Evolutionary conservation across 2,329 filamentous ascomycete genomes (phyloP), one percentile per base, ranked within the genome.

Genomic region (Cyphellophora attinorum): DNA sequence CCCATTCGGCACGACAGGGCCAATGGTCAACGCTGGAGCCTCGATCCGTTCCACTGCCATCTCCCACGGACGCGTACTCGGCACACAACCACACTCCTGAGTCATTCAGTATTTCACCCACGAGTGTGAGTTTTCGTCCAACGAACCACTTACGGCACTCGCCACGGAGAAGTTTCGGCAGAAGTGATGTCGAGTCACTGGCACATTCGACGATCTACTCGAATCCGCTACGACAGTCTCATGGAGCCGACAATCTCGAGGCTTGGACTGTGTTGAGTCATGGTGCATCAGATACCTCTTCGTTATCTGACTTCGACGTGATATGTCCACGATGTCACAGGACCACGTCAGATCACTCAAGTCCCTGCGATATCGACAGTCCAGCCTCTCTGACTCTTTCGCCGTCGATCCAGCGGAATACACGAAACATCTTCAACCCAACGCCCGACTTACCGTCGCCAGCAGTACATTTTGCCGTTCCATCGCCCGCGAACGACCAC

Each of bases 131-230:
- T 8, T n/a, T 8, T n/a, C 21, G n/a, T 25, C 21, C 8, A n/a
- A 25, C 21, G n/a, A n/a, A n/a, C 8, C 21, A n/a, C 8, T n/a
- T 25, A 25, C 21, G 21, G 8, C n/a, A 8, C 21, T 25, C 21
- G 21, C 21, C 21, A 25, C 21, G 21, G n/a, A 25, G 21, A n/a
- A 25, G 21, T 6, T 31, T 31, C 19, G 3, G 18, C 18, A 14
- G 41, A 11, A 35, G 38, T 29, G 41, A 49, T 10, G 42, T 49
- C 10, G 45, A 49, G 16, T 40, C 40, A 37, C 40, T 47, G 39
- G 45, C 42, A 2, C 40, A 41, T 11, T 42, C 45, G 27, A 21
- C 45, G 5, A 31, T 41, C 29, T 40, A 42, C 13, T 41, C 42
- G 10, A 41, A 40, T 16, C 28, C 41, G 8, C 34, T 47, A 19